Conservation (phyloP, 345 rosid species). For the Fremontodendron californicum region DNA sequence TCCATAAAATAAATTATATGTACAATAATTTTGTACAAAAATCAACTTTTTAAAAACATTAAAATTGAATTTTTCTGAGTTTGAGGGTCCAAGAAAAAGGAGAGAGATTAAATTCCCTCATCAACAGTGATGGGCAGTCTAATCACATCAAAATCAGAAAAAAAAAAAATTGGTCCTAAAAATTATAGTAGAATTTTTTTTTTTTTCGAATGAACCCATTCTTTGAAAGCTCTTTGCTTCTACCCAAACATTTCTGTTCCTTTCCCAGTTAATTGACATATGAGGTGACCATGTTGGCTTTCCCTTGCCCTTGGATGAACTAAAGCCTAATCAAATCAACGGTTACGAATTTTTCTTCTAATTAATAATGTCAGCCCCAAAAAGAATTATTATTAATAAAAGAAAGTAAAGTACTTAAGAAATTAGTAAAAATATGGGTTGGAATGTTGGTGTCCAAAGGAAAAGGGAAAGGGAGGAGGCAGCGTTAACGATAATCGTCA, state of each 20-base stretch:
- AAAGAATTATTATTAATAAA: too few relatives aligned
- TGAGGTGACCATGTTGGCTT: slow-evolving; percentile 17
- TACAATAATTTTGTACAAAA: too few relatives aligned
- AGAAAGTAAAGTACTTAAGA: too few relatives aligned
- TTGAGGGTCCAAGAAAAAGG: too few relatives aligned
- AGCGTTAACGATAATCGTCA: slow-evolving; percentile 7
- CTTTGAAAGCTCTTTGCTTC: not conserved
- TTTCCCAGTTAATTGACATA: not conserved
- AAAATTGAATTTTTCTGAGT: not conserved
- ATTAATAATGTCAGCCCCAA: too few relatives aligned
- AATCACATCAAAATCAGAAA: slow-evolving; percentile 51
- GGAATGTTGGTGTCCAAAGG: too few relatives aligned
- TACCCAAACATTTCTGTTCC: not conserved
- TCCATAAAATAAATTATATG: too few relatives aligned
- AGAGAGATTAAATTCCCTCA: slow-evolving; percentile 25
- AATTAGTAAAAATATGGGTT: not conserved
- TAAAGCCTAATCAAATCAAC: not conserved
- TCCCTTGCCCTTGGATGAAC: slow-evolving; percentile 11
- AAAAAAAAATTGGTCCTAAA: slow-evolving; percentile 27
- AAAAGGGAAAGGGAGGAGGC: not conserved
- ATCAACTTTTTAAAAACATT: too few relatives aligned
- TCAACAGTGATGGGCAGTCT: slow-evolving; percentile 43
- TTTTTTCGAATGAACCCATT: not conserved
- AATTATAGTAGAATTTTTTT: not conserved
- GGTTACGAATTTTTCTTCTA: not conserved